Percentiles rank a stretch among this genome's conserved stretches.
Conservation (phyloP, 305 asterid genomes). For the Salvia sclarea region DNA sequence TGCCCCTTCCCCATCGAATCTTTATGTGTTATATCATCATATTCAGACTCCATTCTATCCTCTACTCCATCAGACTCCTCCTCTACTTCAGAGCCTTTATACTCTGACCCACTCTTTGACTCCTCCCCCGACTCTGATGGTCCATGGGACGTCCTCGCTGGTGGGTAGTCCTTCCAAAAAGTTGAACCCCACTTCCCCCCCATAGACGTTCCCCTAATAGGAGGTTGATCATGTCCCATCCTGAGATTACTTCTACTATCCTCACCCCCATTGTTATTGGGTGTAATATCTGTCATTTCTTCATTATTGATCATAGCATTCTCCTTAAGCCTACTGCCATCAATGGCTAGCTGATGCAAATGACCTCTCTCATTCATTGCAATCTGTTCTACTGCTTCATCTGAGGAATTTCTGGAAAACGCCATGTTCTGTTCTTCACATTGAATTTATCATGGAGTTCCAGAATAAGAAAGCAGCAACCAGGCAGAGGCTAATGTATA, state of each 20-base stretch:
- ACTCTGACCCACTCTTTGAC: conserved; percentile 88
- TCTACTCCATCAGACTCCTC: conserved; percentile 67
- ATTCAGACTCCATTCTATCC: conserved; percentile 59
- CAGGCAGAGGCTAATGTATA: background rate
- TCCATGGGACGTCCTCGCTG: conserved; percentile 42
- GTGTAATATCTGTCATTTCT: conserved; percentile 54
- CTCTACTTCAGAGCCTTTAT: conserved; percentile 80
- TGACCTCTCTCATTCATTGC: conserved; percentile 53
- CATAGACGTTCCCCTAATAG: conserved; percentile 42
- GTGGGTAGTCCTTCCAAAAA: conserved; percentile 84
- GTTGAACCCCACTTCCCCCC: conserved; percentile 86
- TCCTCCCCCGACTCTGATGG: conserved; percentile 83
- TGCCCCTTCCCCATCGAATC: conserved; percentile 51
- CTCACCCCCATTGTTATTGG: conserved; percentile 51
- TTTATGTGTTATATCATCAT: conserved; percentile 48
- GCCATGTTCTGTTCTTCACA: conserved; percentile 62
- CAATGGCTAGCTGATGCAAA: conserved; percentile 43
- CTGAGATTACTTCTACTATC: conserved; percentile 37
- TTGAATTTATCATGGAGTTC: conserved; percentile 35
- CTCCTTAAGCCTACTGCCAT: conserved; percentile 44
- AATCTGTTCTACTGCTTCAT: conserved; percentile 50
- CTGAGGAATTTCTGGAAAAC: conserved; percentile 55
- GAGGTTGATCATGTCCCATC: conserved; percentile 42
- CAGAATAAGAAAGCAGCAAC: conserved; percentile 23
- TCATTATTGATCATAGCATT: conserved; percentile 38